Base-by-base conservation (phyloP, 306 rosid genomes). In the Mucuna pruriens region DNA sequence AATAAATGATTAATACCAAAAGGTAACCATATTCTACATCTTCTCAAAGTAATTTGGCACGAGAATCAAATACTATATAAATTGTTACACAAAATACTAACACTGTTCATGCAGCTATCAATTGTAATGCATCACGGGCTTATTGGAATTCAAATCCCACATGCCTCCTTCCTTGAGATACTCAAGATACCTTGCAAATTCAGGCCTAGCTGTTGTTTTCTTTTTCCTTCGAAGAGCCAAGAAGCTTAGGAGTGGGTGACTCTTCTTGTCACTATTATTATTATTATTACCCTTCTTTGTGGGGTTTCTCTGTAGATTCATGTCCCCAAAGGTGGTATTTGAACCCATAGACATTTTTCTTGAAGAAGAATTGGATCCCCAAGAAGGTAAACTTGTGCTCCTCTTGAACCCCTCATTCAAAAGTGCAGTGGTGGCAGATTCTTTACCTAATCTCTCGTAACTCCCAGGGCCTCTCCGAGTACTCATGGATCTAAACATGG, bases 121-220 rank as follows among this genome's bases (percentile, higher is more conserved):
- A 12, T 29, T 86, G 77, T 89, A 89, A 82, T 87, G 36, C 34
- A 91, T 91, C 10, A 91, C 88, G 65, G 95, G 95, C 62, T 78
- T 86, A 80, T 86, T 89, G 49, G 91, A 78, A 15, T 75, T 87
- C 62, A 65, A 68, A 81, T 89, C 91, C 93, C 93, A 91, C 70
- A 86, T 45, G 77, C 95, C 95, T 72, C 91, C 95, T 74, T 91
- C 95, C 78, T 86, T 91, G 36, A 91, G 74, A 80, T 89, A 89
- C 84, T 91, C 89, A 49, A 89, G 49, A 78, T 89, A 91, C 85
- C 92, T 91, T 0, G 89, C 70, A 74, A 89, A 87, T 74, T 91
- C 95, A 19, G 95, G 95, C 74, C 63, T 91, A 6, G 92, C 86
- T 2, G 95, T 89, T 23, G 93, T 65, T 71, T 87, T 91, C 85